phyloP scores from a whole-genome alignment of 352 stramenopile species.

The Phytopythium helicoides region DNA sequence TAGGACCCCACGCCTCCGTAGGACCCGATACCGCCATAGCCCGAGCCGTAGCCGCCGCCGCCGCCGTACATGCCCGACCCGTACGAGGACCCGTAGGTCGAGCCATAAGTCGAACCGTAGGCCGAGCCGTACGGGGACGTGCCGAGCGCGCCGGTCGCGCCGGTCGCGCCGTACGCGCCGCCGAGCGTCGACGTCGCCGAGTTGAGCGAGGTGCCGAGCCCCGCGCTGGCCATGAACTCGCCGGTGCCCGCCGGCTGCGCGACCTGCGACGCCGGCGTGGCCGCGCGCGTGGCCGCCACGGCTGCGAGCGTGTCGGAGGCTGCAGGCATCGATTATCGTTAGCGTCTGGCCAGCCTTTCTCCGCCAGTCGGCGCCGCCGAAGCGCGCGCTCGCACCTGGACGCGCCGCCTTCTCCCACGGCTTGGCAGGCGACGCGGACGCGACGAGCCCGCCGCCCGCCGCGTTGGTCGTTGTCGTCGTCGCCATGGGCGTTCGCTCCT shows the following conservation, averaged over 20 bases:
- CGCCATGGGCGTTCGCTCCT: too few relatives aligned
- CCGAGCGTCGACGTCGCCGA: slow-evolving; percentile 8
- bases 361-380: too few relatives aligned
- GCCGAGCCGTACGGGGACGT: slow-evolving; percentile 6
- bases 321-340: slow-evolving; percentile 6
- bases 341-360: not conserved
- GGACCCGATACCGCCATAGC: slow-evolving; percentile 14
- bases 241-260: slow-evolving; percentile 5
- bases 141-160: slow-evolving; percentile 15
- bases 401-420: slow-evolving; percentile 49
- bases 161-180: slow-evolving; percentile 14
- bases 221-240: slow-evolving; percentile 5
- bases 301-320: slow-evolving; percentile 15
- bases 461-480: slow-evolving; percentile 30
- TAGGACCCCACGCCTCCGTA: slow-evolving; percentile 21
- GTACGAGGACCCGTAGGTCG: slow-evolving; percentile 19
- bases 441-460: not conserved
- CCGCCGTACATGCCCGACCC: slow-evolving; percentile 12
- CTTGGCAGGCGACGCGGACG: slow-evolving; percentile 28
- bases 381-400: slow-evolving; percentile 28
- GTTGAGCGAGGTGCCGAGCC: slow-evolving; percentile 6
- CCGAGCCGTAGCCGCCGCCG: slow-evolving; percentile 15
- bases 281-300: slow-evolving; percentile 9
- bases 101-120: slow-evolving; percentile 13
- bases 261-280: slow-evolving; percentile 5